These are phyloP conservation scores for Gossypium raimondii DNA, from an alignment of 345 rosid species.

Conservation along the genomic window DNA sequence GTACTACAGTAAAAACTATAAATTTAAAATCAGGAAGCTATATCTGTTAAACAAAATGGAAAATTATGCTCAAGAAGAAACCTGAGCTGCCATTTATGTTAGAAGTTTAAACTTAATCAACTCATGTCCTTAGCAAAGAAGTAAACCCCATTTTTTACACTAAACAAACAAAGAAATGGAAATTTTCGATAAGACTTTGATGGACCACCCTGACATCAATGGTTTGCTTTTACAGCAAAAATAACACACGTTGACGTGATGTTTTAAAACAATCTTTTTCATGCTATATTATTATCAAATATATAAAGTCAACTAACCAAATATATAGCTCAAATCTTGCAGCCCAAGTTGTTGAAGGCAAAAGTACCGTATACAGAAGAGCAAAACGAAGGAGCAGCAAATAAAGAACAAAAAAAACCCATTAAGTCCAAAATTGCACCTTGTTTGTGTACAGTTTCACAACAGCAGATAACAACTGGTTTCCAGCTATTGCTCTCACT, in stretches of 20 bases:
- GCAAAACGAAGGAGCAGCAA: not conserved
- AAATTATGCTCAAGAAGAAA: no score
- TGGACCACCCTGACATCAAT: conserved; percentile 1
- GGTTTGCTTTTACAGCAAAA: no score
- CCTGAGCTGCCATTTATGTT: no score
- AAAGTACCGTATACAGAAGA: not conserved
- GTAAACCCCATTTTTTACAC: not conserved
- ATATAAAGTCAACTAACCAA: no score
- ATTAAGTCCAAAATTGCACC: not conserved
- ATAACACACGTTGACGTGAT: no score
- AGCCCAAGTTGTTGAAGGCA: not conserved
- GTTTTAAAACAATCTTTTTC: no score
- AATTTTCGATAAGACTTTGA: not conserved
- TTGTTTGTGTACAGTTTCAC: not conserved
- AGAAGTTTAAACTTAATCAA: not conserved
- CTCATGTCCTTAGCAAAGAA: not conserved
- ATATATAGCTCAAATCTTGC: not conserved
- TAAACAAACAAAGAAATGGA: not conserved
- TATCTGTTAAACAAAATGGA: no score
- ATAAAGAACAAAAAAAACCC: not conserved
- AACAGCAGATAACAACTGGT: not conserved
- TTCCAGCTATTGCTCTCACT: conserved; percentile 2
- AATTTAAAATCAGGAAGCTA: no score
- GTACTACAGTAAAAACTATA: no score
- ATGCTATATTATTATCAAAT: no score